Evolutionary conservation across 306 rosid species (phyloP).

Genomic region (Abrus pulchellus): DNA sequence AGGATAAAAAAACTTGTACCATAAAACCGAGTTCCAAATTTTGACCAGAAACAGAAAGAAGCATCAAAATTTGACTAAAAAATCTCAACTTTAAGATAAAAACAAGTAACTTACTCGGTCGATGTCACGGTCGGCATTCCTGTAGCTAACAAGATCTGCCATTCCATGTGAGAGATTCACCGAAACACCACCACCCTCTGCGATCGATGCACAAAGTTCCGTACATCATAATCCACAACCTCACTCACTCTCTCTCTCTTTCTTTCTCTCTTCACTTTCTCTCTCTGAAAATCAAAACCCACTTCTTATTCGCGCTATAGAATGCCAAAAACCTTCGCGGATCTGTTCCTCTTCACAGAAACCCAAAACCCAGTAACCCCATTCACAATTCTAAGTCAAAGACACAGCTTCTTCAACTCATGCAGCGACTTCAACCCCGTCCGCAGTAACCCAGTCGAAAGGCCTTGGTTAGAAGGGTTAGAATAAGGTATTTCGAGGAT

Average conservation of each 20-base stretch:
- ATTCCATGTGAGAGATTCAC: slow-evolving; percentile 95
- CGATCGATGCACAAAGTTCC: slow-evolving; percentile 84
- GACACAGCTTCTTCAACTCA: slow-evolving; percentile 53
- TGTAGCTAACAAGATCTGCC: slow-evolving; percentile 97
- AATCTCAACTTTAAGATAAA: slow-evolving; percentile 20
- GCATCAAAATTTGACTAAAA: slow-evolving; percentile 21
- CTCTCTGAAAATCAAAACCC: slow-evolving; percentile 50
- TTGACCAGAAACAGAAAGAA: slow-evolving; percentile 36
- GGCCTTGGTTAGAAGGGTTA: neutral
- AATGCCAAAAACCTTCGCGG: slow-evolving; percentile 53
- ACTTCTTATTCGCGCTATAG: slow-evolving; percentile 44
- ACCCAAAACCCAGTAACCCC: slow-evolving; percentile 55
- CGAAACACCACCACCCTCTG: slow-evolving; percentile 94
- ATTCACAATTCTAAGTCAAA: slow-evolving; percentile 64
- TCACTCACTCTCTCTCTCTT: slow-evolving; percentile 5
- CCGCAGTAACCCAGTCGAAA: slow-evolving; percentile 22
- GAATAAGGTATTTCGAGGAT: slow-evolving; percentile 20
- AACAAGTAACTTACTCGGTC: slow-evolving; percentile 65
- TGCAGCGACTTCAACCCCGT: slow-evolving; percentile 52
- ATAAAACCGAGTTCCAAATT: slow-evolving; percentile 16
- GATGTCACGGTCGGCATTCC: slow-evolving; percentile 97
- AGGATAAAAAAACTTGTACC: neutral
- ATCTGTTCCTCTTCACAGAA: slow-evolving; percentile 62
- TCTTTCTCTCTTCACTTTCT: slow-evolving; percentile 45
- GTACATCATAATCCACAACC: slow-evolving; percentile 88